A percentile compares a stretch with the other conserved stretches of the same genome.
These are phyloP conservation scores for Vigna nakashimae DNA, from an alignment of 306 rosid genomes.

Conservation along the genomic window DNA sequence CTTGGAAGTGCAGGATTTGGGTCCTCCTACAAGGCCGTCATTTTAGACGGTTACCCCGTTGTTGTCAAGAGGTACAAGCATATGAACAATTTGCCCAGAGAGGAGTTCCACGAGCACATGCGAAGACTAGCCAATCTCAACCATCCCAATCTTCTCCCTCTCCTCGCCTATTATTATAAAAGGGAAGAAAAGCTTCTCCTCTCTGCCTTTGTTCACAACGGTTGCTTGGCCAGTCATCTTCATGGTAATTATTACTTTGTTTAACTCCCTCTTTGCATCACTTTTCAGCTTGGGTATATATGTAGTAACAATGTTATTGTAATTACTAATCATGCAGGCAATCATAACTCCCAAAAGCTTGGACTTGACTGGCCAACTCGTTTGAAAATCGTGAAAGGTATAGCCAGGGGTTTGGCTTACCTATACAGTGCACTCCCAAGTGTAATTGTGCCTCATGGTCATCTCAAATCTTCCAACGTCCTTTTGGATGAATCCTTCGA, in stretches of 20 bases:
- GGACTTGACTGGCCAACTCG: constrained; percentile 85
- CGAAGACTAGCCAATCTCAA: constrained; percentile 70
- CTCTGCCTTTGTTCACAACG: constrained; percentile 63
- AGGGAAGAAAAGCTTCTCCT: constrained; percentile 89
- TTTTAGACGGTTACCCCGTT: constrained; percentile 56
- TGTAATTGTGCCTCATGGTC: constrained; percentile 81
- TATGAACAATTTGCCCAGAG: constrained; percentile 79
- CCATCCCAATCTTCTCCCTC: constrained; percentile 80
- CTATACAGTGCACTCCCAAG: constrained; percentile 69
- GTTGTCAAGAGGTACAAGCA: constrained; percentile 92
- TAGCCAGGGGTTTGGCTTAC: constrained; percentile 72
- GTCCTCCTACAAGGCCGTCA: constrained; percentile 82
- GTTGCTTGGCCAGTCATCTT: constrained; percentile 84
- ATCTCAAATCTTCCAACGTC: constrained; percentile 90
- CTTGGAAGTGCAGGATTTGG: constrained; percentile 90
- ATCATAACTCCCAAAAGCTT: constrained; percentile 59
- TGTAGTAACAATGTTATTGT: not conserved
- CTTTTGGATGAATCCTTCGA: constrained; percentile 68
- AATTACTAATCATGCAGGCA: constrained; percentile 47
- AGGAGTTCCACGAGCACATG: constrained; percentile 89
- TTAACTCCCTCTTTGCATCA: not conserved
- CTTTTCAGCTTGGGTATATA: not conserved
- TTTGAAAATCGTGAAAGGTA: constrained; percentile 78
- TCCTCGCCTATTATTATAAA: constrained; percentile 76
- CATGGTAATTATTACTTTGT: constrained; percentile 59